Evolutionary conservation across 1,284 basidiomycete genomes (phyloP), one percentile per base, ranked within the genome.

Genomic region (Peniophora sp.): DNA sequence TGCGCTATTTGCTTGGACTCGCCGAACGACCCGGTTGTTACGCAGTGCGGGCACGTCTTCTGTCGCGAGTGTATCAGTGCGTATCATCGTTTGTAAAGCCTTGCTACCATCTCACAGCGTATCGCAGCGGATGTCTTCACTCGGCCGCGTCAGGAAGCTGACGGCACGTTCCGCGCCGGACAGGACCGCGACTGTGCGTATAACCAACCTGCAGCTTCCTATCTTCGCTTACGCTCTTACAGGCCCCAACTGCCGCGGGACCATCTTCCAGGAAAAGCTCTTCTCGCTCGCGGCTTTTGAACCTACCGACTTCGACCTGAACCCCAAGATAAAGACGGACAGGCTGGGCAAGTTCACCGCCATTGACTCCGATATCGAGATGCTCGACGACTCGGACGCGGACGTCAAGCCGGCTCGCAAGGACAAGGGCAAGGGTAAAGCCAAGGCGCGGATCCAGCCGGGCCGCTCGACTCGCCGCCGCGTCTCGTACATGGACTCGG

Each of bases 1-100:
- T 82, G 77, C 54, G 72, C 78, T 0, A 72, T 81, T 38, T 80
- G 77, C 56, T 73, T 71, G 52, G 78, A 81, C 52, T 61, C 59
- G 3, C 66, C 75, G 53, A 73, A 68, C 0, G 68, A 74, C 51
- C 62, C 77, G 2, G 67, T 77, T 8, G 59, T 79, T 10, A 80
- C 77, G 0, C 56, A 67, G 0, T 81, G 79, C 55, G 64, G 63
- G 8, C 79, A 80, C 55, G 61, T 70, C 3, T 80, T 77, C 61
- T 82, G 78, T 57, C 64, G 68, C 16, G 73, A 73, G 46, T 81
- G 78, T 55, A 69, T 77, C 35, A 53, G 75, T 77, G 58, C 53
- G 73, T 68, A 14, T 48, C 44, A 16, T 39, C 49, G 27, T 20
- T 23, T 3, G 14, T n/a, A 23, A 8, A 17, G n/a, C 22, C n/a